Evolutionary conservation across 805 yeast genomes (phyloP).

Genomic region (Nakazawaea wyomingensis): DNA sequence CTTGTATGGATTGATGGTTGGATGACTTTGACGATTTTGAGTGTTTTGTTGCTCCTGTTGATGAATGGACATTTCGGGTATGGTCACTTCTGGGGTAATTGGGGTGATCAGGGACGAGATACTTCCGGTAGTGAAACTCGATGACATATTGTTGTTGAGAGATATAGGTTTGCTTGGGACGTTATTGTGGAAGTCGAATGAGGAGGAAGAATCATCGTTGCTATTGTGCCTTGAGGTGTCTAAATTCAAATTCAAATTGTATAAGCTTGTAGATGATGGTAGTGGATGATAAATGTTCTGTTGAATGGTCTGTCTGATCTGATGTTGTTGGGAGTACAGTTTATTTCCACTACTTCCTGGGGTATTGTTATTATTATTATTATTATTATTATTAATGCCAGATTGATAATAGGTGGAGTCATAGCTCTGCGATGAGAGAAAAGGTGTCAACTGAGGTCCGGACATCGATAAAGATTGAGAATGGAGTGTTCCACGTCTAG

Average conservation of each 20-base stretch:
- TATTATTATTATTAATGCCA: slow-evolving; percentile 10
- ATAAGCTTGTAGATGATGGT: slow-evolving; percentile 1
- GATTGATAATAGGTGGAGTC: slow-evolving; percentile 11
- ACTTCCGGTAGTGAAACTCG: slow-evolving; percentile 9
- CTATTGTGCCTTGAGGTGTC: slow-evolving; percentile 2
- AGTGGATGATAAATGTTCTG: slow-evolving; percentile 5
- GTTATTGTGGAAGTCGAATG: not conserved
- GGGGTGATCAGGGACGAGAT: slow-evolving; percentile 12
- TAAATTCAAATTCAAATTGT: slow-evolving; percentile 1
- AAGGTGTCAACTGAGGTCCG: not conserved
- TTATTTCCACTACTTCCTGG: not conserved
- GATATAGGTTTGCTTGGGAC: not conserved
- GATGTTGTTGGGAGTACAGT: not conserved
- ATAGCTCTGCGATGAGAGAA: slow-evolving; percentile 1
- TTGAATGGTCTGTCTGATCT: slow-evolving; percentile 5
- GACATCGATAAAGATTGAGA: slow-evolving; percentile 6
- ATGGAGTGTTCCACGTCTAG: slow-evolving; percentile 3
- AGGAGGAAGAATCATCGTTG: slow-evolving; percentile 7
- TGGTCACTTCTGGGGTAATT: not conserved
- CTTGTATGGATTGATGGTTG: not conserved
- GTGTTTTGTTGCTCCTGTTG: slow-evolving; percentile 4
- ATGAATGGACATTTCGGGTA: not conserved
- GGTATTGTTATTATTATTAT: not conserved
- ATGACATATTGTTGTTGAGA: slow-evolving; percentile 7
- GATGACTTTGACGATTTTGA: not conserved